Conservation (phyloP, 352 stramenopile species). For the Phytophthora constricta region DNA sequence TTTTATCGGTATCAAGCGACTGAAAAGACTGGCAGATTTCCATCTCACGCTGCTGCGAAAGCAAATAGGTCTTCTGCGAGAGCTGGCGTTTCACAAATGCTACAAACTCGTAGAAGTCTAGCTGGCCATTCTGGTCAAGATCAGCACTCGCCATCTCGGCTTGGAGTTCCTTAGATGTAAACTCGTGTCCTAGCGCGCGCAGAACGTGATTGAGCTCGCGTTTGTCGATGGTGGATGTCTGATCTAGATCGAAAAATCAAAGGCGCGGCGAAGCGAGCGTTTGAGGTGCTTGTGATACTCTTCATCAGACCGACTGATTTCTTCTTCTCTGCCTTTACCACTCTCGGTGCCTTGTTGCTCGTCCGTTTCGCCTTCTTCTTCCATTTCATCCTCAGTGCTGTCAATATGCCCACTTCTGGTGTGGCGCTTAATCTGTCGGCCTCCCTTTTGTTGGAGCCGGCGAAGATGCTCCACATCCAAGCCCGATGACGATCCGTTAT, state of each 20-base stretch:
- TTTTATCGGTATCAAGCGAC: conserved; percentile 68
- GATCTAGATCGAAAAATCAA: conserved; percentile 85
- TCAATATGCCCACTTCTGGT: conserved; percentile 5
- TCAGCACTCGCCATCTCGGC: conserved; percentile 65
- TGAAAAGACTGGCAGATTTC: conserved; percentile 81
- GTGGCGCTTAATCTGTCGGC: conserved; percentile 5
- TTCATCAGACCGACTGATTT: conserved; percentile 51
- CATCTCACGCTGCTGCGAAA: conserved; percentile 71
- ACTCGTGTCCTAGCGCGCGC: conserved; percentile 72
- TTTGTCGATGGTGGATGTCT: conserved; percentile 75
- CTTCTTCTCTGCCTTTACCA: conserved; percentile 26
- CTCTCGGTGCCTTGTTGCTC: conserved; percentile 18
- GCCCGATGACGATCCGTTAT: conserved; percentile 41
- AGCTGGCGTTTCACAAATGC: conserved; percentile 74
- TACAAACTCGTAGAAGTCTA: conserved; percentile 83
- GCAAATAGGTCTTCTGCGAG: conserved; percentile 56
- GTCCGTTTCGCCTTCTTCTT: conserved; percentile 2
- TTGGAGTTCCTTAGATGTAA: conserved; percentile 70
- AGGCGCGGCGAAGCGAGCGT: conserved; percentile 61
- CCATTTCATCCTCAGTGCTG: conserved; percentile 7
- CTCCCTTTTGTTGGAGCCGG: conserved; percentile 30
- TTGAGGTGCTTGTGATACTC: conserved; percentile 74
- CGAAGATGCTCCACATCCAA: conserved; percentile 54
- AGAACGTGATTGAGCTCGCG: conserved; percentile 71
- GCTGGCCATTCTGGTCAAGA: conserved; percentile 64